phyloP scores from a whole-genome alignment of 2,329 filamentous ascomycete species.

The Penicillium sp. region DNA sequence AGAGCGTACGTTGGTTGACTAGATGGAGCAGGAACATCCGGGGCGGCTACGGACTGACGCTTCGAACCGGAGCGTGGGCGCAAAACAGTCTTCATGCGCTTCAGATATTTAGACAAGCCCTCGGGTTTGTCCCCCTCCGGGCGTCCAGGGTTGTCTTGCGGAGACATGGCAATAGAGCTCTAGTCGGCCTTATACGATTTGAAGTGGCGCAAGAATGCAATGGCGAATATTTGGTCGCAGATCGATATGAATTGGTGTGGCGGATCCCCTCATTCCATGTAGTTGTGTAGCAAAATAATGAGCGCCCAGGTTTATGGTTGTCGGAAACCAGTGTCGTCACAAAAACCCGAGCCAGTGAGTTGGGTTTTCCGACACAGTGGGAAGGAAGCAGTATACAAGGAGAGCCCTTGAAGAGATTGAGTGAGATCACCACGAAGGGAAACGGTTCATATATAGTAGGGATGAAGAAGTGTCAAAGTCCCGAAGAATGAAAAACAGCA shows the following conservation, averaged over 20 bases:
- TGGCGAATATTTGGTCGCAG: conserved; percentile 14
- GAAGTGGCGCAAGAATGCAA: conserved; percentile 15
- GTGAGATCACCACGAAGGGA: background rate
- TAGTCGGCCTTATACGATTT: conserved; percentile 1
- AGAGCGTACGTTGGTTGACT: conserved; percentile 21
- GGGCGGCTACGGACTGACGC: conserved; percentile 23
- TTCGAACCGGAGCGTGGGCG: conserved; percentile 33
- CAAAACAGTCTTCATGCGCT: conserved; percentile 40
- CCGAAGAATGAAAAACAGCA: background rate
- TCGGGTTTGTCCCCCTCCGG: conserved; percentile 29
- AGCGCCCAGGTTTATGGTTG: background rate
- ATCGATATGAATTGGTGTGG: conserved; percentile 2
- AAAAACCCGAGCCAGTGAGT: conserved; percentile 2
- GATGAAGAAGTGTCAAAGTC: background rate
- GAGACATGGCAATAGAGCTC: conserved; percentile 25
- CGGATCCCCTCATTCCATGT: conserved; percentile 17
- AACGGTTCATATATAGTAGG: background rate
- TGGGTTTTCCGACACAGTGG: background rate
- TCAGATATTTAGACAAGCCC: conserved; percentile 41
- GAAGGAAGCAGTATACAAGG: background rate
- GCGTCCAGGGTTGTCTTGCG: conserved; percentile 14
- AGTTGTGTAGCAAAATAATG: background rate
- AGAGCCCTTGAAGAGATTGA: background rate
- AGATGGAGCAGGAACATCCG: conserved; percentile 15
- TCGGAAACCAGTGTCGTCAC: background rate